Percentiles rank a stretch among this genome's conserved stretches.
phyloP scores from a whole-genome alignment of 257 asterid genomes.

The Nyctanthes arbortristis region DNA sequence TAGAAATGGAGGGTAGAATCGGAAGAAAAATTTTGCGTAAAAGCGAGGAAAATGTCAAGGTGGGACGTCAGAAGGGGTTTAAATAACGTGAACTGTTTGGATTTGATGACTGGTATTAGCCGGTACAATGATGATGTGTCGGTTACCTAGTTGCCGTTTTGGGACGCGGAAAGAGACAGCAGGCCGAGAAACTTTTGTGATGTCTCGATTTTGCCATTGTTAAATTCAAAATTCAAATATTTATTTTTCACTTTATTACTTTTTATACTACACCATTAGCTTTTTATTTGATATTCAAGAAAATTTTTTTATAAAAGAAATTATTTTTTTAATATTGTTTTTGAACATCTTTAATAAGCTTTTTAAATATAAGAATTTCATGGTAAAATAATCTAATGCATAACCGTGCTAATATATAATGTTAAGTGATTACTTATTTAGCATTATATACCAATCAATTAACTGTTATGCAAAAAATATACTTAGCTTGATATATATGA shows the following conservation, averaged over 20 bases:
- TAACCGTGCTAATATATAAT: no score
- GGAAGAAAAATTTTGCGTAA: slow-evolving; percentile 7
- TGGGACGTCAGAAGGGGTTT: slow-evolving; percentile 24
- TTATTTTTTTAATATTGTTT: background rate
- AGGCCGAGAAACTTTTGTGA: slow-evolving; percentile 11
- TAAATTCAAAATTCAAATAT: slow-evolving; percentile 32
- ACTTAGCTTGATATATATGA: no score
- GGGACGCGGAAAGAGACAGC: background rate
- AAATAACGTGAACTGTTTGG: slow-evolving; percentile 28
- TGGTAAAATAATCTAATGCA: no score
- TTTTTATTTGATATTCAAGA: background rate
- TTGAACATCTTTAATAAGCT: no score
- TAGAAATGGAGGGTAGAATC: slow-evolving; percentile 15
- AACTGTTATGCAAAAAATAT: no score
- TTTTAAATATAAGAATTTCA: no score
- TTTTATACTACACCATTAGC: no score
- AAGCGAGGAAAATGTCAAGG: slow-evolving; percentile 12
- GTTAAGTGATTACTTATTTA: no score
- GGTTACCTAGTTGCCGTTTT: slow-evolving; percentile 8
- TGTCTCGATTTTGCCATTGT: slow-evolving; percentile 33
- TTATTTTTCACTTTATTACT: background rate
- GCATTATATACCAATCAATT: no score
- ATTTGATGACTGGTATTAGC: slow-evolving; percentile 40
- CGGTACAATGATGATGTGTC: slow-evolving; percentile 33
- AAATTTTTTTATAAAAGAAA: background rate